Evolutionary conservation across 148 eudicot genomes (phyloP).

Genomic region (Rhododendron griersonianum): DNA sequence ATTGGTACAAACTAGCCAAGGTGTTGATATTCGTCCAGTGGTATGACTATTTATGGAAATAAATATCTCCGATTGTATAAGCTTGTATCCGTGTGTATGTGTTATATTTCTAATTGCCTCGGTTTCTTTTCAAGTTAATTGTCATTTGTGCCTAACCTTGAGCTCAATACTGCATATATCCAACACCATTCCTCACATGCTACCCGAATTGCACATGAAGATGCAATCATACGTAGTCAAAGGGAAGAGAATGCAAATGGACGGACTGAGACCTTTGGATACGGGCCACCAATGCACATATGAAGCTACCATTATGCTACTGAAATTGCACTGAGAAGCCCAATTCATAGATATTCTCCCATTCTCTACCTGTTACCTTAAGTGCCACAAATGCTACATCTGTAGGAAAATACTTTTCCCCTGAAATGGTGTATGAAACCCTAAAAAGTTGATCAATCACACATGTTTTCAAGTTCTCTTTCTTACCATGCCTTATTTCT

Average conservation of each 20-base stretch:
- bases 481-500: background rate
- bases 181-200: background rate
- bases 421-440: background rate
- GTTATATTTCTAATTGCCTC: background rate
- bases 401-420: background rate
- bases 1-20: slow-evolving; percentile 54
- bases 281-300: background rate
- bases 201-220: background rate
- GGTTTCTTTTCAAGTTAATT: background rate
- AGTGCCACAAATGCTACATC: background rate
- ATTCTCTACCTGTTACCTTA: background rate
- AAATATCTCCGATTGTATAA: background rate
- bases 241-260: background rate
- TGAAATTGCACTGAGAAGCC: background rate
- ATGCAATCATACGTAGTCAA: background rate
- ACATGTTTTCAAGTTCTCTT: background rate
- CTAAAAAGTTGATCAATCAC: background rate
- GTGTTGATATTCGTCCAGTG: slow-evolving; percentile 87
- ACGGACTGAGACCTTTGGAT: background rate
- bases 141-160: background rate
- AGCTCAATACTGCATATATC: background rate
- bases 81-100: background rate
- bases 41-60: slow-evolving; percentile 20
- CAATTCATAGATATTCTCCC: background rate
- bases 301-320: background rate